Evolutionary conservation across 1,284 basidiomycete genomes (phyloP), one percentile per base, ranked within the genome.

Genomic region (Stereum hirsutum): DNA sequence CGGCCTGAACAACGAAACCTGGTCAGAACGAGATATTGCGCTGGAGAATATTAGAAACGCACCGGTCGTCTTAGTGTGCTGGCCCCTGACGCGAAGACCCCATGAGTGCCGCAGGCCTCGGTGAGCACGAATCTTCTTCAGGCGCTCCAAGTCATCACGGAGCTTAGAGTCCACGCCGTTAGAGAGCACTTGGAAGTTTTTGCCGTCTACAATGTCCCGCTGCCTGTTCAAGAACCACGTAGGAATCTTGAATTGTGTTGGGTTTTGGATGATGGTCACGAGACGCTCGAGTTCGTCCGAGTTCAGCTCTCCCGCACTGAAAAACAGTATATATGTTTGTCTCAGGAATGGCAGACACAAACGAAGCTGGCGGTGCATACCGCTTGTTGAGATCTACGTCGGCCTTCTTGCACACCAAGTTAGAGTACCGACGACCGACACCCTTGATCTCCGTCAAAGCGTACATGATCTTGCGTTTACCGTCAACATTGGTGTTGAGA

Each of bases 331-430:
- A 15, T 26, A 10, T 23, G 46, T n/a, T n/a, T n/a, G n/a, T n/a
- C n/a, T n/a, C 42, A 36, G 44, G 30, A 17, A 14, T 15, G 6
- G 32, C 2, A 11, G 20, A 36, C 8, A 19, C 19, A 20, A 11
- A 36, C 11, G 14, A 17, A 31, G 32, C 10, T 11, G 6, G 21
- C 19, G 7, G 35, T n/a, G 72, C 87, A 52, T 58, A 96, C 94
- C 96, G 90, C 76, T 99, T 99, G 78, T 81, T 89, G 54, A 99
- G 81, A 66, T 99, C 94, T 47, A 99, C 89, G 74, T 99, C 96
- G 56, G 96, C 96, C 80, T 99, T 99, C 76, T 99, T 99, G 85
- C 94, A 98, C 58, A 99, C 95, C 60, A 99, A 75, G 75, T 99
- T 99, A 65, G 96, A 83, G 73, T 97, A 99, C 50, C 96, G 89